Conservation (phyloP, 306 rosid genomes). For the Medicago arabica region DNA sequence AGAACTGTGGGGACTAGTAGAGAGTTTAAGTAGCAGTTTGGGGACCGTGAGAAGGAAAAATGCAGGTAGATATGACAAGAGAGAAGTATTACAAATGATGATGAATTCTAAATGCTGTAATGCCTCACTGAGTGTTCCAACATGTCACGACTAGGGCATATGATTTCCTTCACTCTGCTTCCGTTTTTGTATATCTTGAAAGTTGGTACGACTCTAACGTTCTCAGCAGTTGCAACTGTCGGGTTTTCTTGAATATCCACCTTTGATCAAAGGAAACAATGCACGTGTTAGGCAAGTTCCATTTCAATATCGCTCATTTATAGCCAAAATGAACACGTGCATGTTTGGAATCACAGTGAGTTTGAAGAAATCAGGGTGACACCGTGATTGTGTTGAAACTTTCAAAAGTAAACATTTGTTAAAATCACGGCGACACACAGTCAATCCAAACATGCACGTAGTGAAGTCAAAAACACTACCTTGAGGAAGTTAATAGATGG, state of each 20-base stretch:
- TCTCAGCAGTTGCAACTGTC: slow-evolving; percentile 71
- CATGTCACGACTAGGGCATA: slow-evolving; percentile 85
- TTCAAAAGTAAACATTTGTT: not conserved
- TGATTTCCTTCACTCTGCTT: slow-evolving; percentile 76
- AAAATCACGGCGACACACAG: not conserved
- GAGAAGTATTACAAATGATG: slow-evolving; percentile 44
- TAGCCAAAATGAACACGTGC: not conserved
- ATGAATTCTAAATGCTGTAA: slow-evolving; percentile 70
- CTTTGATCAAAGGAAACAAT: slow-evolving; percentile 52
- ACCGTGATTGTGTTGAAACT: not conserved
- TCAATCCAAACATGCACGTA: not conserved
- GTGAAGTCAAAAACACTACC: slow-evolving; percentile 47
- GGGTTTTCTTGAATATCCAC: slow-evolving; percentile 75
- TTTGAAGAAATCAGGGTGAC: not conserved
- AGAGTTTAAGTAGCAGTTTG: slow-evolving; percentile 41
- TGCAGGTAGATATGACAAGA: slow-evolving; percentile 39
- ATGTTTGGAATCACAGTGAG: not conserved
- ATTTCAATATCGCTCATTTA: not conserved
- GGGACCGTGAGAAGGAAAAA: slow-evolving; percentile 45
- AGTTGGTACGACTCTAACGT: slow-evolving; percentile 83
- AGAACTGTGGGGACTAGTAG: slow-evolving; percentile 48
- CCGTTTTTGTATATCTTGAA: slow-evolving; percentile 98
- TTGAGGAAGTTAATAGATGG: slow-evolving; percentile 89
- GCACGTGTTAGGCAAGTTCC: slow-evolving; percentile 31
- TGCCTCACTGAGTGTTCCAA: slow-evolving; percentile 94